These are phyloP conservation scores for Raphanus sativus DNA, from an alignment of 345 rosid species.

Conservation along the genomic window DNA sequence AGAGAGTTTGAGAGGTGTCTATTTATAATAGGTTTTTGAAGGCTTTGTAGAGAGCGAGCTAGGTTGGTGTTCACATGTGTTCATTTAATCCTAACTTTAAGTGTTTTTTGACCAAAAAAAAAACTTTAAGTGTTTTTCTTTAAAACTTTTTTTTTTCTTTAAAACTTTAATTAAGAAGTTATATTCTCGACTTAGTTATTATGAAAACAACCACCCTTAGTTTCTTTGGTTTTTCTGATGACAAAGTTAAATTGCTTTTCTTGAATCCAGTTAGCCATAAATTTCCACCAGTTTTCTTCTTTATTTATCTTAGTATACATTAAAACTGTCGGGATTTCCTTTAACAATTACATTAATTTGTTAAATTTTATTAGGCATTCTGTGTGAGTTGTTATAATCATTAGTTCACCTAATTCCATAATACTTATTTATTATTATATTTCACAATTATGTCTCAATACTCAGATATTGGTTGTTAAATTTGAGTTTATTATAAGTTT, in stretches of 20 bases:
- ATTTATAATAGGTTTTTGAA: constrained; percentile 54
- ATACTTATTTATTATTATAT: neutral
- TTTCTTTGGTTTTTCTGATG: neutral
- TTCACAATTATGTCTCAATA: neutral
- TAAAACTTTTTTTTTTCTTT: neutral
- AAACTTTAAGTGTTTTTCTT: too few species aligned
- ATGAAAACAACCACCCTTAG: neutral
- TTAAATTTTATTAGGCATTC: neutral
- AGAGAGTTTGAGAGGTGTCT: constrained; percentile 34
- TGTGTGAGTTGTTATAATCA: neutral
- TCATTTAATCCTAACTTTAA: constrained; percentile 37
- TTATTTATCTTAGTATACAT: neutral
- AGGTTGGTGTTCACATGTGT: constrained; percentile 33
- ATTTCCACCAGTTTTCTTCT: neutral
- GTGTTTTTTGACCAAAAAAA: neutral
- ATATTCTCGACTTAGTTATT: too few species aligned
- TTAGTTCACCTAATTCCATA: neutral
- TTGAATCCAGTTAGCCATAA: neutral
- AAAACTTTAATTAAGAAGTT: neutral
- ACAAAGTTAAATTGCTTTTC: neutral
- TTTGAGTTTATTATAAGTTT: neutral
- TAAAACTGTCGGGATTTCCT: neutral
- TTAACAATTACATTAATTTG: neutral
- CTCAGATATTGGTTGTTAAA: neutral
- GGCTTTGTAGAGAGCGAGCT: neutral